Evolutionary conservation across 2,329 filamentous ascomycete species (phyloP).

Genomic region (Phyllosticta capitalensis): DNA sequence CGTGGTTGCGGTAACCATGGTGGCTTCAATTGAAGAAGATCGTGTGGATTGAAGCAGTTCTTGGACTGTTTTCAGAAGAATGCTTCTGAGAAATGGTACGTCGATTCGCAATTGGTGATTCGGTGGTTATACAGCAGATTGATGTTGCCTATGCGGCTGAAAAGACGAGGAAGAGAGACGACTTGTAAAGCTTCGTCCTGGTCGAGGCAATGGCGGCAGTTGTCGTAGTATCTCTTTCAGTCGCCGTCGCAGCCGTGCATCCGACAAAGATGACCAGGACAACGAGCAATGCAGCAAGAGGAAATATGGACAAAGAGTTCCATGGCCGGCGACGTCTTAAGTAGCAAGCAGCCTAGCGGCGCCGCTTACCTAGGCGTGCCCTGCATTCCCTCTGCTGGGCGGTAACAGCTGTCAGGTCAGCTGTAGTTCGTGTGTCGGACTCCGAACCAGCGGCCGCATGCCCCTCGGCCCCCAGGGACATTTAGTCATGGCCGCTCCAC

Average conservation of each 20-base stretch:
- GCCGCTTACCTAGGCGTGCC: not conserved
- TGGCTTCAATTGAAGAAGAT: not conserved
- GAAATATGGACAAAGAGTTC: not conserved
- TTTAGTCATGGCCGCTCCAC: not conserved
- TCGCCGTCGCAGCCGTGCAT: not conserved
- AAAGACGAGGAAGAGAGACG: not conserved
- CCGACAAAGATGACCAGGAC: not conserved
- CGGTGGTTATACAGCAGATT: not conserved
- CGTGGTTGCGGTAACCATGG: constrained; percentile 13
- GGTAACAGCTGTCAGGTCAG: not conserved
- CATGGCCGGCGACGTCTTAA: not conserved
- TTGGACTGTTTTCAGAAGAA: not conserved
- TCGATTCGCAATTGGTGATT: not conserved
- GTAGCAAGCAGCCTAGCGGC: not conserved
- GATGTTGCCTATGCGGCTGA: not conserved
- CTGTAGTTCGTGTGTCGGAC: not conserved
- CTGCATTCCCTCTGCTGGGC: not conserved
- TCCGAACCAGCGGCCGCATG: not conserved
- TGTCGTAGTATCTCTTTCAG: not conserved
- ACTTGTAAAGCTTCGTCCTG: not conserved
- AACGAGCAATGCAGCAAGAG: not conserved
- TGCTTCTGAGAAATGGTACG: not conserved
- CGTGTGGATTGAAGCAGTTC: not conserved
- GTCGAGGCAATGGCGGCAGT: not conserved
- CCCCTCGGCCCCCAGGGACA: not conserved